phyloP scores from a whole-genome alignment of 2,329 filamentous ascomycete genomes.

The Chaetomiaceae sp. region DNA sequence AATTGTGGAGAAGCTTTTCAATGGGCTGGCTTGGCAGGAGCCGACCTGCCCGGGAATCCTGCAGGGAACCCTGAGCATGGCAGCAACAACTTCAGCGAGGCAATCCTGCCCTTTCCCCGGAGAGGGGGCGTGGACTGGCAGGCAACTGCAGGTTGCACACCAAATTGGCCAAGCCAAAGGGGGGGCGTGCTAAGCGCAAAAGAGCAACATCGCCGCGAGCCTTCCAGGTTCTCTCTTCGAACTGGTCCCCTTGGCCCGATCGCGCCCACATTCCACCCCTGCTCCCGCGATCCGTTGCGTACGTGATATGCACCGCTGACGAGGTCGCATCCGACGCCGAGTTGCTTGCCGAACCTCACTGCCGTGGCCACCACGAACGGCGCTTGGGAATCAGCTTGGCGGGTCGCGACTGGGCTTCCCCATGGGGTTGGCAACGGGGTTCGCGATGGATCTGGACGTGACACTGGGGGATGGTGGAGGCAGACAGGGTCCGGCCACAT shows the following conservation, averaged over 20 bases:
- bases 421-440: slow-evolving; percentile 11
- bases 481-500: slow-evolving; percentile 11
- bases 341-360: slow-evolving; percentile 12
- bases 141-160: not conserved
- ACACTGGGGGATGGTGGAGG: not conserved
- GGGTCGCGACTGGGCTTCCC: slow-evolving; percentile 1
- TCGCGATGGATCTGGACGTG: not conserved
- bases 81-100: too few relatives aligned
- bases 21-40: not conserved
- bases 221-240: not conserved
- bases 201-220: slow-evolving; percentile 12
- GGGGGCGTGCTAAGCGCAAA: slow-evolving; percentile 13
- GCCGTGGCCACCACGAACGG: slow-evolving; percentile 9
- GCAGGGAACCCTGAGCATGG: not conserved
- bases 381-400: not conserved
- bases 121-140: not conserved
- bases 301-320: not conserved
- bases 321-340: not conserved
- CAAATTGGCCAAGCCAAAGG: not conserved
- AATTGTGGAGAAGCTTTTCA: not conserved
- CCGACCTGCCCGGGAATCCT: too few relatives aligned
- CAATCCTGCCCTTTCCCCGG: too few relatives aligned
- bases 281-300: not conserved
- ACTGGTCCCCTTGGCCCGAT: not conserved
- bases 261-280: not conserved